Base-by-base conservation (phyloP, 352 stramenopile genomes). In the Globisporangium cylindrosporum region DNA sequence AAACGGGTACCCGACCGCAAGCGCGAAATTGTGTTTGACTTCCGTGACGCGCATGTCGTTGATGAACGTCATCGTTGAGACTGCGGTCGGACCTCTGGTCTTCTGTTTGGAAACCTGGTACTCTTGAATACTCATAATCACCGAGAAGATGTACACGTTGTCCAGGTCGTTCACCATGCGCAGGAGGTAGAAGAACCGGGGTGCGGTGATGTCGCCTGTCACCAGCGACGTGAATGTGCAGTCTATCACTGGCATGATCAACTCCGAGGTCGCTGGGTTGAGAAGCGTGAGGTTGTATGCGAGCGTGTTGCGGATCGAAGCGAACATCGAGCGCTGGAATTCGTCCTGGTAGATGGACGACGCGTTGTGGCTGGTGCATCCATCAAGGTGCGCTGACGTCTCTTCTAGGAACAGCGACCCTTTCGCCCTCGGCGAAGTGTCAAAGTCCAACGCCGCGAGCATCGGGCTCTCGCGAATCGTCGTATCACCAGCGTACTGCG, bases 171-270 rank as follows among this genome's bases (percentile, higher is more conserved):
- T 9, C 7, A 34, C 60, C 5, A 48, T 68, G 32, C 64, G 77
- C 18, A 79, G 64, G 34, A 81, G 56, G 36, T 73, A 80, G 54
- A 78, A 79, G 18, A 80, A 71, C 9, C 41, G 55, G 4, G 71
- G 57, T 0, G 10, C 55, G 6, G 71, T 74, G 3, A 51, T 54
- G 29, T 75, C 64, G 9, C 60, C 56, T 14, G 70, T 29, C 0
- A 62, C 0, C 43, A 88, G 63, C n/a, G 73, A 55, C 7, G 49
- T 63, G n/a, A 72, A 75, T 10, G 76, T 78, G 58, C 80, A 88
- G 64, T 86, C 78, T 5, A 86, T 66, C 0, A 86, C 63, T 0
- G 77, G 71, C 8, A 73, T 41, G 5, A 89, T 70, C 9, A 89
- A 65, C 49, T 86, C 80, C 66, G 0, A 27, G 14, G 25, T 27